Conservation (phyloP, 495 filamentous ascomycete genomes). For the Bathelium albidoporum region DNA sequence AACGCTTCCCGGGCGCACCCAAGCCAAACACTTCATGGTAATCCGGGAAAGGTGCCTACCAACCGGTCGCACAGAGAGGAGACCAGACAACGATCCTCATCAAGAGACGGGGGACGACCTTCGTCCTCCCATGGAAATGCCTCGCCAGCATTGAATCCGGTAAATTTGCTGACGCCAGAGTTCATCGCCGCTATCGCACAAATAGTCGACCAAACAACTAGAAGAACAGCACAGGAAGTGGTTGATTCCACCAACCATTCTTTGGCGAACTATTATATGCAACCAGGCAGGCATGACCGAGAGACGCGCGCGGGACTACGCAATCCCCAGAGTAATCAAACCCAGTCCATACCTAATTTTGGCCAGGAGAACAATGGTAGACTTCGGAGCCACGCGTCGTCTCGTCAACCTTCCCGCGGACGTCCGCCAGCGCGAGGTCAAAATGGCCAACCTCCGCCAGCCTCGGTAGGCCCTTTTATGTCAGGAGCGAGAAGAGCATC, state of each 20-base stretch:
- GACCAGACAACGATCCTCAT: too few species aligned
- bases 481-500: too few species aligned
- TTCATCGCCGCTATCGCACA: background rate
- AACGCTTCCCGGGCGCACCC: too few species aligned
- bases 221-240: background rate
- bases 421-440: too few species aligned
- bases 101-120: too few species aligned
- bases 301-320: background rate
- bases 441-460: too few species aligned
- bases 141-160: background rate
- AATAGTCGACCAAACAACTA: background rate
- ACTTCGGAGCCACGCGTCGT: background rate
- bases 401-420: background rate
- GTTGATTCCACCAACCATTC: background rate
- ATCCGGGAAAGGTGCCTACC: too few species aligned
- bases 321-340: background rate
- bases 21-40: too few species aligned
- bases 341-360: too few species aligned
- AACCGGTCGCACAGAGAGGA: too few species aligned
- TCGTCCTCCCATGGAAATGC: too few species aligned
- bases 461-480: too few species aligned
- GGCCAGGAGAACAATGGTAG: background rate
- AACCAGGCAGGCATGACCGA: background rate
- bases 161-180: background rate
- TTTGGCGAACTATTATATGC: background rate